phyloP scores from a whole-genome alignment of 2,329 filamentous ascomycete genomes.

The Fusarium sp. region DNA sequence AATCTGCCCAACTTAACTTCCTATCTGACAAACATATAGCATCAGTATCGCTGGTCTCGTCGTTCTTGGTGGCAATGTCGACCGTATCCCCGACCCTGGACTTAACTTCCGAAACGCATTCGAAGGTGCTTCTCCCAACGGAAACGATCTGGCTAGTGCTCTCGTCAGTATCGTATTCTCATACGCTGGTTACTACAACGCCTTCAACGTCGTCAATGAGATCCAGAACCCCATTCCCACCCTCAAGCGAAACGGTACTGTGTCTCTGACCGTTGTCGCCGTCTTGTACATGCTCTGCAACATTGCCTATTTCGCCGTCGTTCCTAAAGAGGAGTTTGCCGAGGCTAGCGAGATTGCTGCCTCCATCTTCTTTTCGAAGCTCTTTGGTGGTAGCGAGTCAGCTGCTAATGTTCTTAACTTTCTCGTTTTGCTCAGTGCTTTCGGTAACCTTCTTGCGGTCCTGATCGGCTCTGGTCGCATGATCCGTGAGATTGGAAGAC shows the following conservation, averaged over 20 bases:
- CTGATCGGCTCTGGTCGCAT: conserved; percentile 67
- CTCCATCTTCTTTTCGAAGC: conserved; percentile 69
- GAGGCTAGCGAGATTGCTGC: conserved; percentile 67
- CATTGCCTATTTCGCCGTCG: conserved; percentile 71
- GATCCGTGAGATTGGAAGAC: conserved; percentile 71
- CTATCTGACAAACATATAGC: conserved; percentile 1
- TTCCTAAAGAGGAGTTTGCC: conserved; percentile 67
- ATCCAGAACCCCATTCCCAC: conserved; percentile 71
- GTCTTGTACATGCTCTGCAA: conserved; percentile 71
- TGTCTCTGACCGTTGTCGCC: conserved; percentile 65
- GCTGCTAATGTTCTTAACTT: conserved; percentile 69
- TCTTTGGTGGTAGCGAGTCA: conserved; percentile 63
- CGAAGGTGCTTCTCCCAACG: conserved; percentile 52
- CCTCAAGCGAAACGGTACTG: conserved; percentile 63
- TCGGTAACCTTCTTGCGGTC: conserved; percentile 70
- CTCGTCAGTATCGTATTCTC: conserved; percentile 71
- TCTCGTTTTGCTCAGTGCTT: conserved; percentile 68
- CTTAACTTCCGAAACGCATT: conserved; percentile 56
- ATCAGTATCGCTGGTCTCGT: conserved; percentile 72
- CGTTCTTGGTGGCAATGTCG: conserved; percentile 62
- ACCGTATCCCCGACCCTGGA: conserved; percentile 50
- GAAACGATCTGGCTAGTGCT: conserved; percentile 59
- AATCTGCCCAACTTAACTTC: rapidly evolving
- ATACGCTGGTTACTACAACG: conserved; percentile 69
- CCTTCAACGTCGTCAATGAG: conserved; percentile 73